Percentiles rank a stretch among this genome's conserved stretches.
Conservation (phyloP, 805 yeast species). For the Lachancea waltii region DNA sequence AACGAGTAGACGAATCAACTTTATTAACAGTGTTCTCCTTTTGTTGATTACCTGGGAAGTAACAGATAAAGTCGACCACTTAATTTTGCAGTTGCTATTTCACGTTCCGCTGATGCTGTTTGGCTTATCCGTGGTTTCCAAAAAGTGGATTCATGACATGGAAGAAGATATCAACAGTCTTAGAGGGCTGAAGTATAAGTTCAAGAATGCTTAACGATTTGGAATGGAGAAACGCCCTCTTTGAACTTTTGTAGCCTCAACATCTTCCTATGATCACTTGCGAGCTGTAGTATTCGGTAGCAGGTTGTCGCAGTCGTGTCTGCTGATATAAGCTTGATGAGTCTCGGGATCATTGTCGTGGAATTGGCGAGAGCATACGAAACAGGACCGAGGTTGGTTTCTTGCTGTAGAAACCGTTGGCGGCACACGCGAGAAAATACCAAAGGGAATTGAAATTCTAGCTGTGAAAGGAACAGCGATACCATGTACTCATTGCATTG, state of each 20-base stretch:
- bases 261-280: constrained; percentile 3
- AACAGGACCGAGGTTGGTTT: constrained; percentile 20
- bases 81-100: constrained; percentile 11
- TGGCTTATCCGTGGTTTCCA: constrained; percentile 15
- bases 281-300: constrained; percentile 13
- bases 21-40: constrained; percentile 19
- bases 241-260: constrained; percentile 5
- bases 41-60: constrained; percentile 26
- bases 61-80: constrained; percentile 15
- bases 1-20: constrained; percentile 17
- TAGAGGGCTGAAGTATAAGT: constrained; percentile 27
- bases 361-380: constrained; percentile 24
- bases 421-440: constrained; percentile 28
- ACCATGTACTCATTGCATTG: constrained; percentile 25
- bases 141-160: constrained; percentile 21
- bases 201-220: constrained; percentile 23
- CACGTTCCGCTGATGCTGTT: constrained; percentile 24
- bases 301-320: constrained; percentile 23
- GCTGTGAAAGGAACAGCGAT: constrained; percentile 28
- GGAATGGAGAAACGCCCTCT: constrained; percentile 2
- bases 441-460: constrained; percentile 33
- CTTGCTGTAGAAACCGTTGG: constrained; percentile 17
- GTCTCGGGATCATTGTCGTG: constrained; percentile 19
- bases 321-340: constrained; percentile 15
- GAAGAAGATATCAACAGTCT: constrained; percentile 21